A percentile compares a stretch with the other conserved stretches of the same genome.
Conservation (phyloP, 1,284 basidiomycete species). For the Golubevia sp. region DNA sequence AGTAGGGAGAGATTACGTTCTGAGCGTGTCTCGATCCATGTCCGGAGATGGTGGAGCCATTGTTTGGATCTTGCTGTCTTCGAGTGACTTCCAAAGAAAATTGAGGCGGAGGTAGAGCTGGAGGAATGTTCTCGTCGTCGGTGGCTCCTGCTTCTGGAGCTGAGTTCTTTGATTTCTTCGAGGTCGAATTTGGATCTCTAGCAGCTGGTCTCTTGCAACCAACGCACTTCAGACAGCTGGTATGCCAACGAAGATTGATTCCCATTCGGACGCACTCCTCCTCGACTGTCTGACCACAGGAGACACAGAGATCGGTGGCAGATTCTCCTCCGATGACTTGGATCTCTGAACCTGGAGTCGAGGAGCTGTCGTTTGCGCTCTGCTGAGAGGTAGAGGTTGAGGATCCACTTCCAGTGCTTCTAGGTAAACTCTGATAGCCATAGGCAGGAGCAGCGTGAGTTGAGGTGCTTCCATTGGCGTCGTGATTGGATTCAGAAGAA, state of each 20-base stretch:
- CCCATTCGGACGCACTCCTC: slow-evolving; percentile 94
- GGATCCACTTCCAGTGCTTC: slow-evolving; percentile 31
- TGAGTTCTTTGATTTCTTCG: slow-evolving; percentile 4
- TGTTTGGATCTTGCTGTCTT: slow-evolving; percentile 3
- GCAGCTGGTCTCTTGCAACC: slow-evolving; percentile 76
- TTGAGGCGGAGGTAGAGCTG: slow-evolving; percentile 2
- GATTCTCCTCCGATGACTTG: too few relatives aligned
- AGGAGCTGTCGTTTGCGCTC: too few relatives aligned
- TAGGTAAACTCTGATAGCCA: slow-evolving; percentile 49
- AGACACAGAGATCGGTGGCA: slow-evolving; percentile 80
- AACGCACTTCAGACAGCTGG: slow-evolving; percentile 82
- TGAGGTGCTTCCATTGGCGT: slow-evolving; percentile 64
- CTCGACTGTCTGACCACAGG: slow-evolving; percentile 87
- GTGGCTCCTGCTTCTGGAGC: slow-evolving; percentile 63
- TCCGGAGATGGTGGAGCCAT: background rate
- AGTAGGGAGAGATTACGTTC: slow-evolving; percentile 64
- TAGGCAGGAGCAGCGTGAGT: slow-evolving; percentile 11
- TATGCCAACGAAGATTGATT: slow-evolving; percentile 95
- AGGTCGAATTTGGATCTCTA: slow-evolving; percentile 71
- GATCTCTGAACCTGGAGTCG: too few relatives aligned
- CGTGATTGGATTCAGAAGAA: background rate
- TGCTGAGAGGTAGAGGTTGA: background rate
- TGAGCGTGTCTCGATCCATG: background rate
- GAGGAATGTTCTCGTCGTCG: slow-evolving; percentile 66
- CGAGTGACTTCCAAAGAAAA: slow-evolving; percentile 43